Evolutionary conservation across 768 basidiomycete species (phyloP).

Genomic region (Atractiella rhizophila): DNA sequence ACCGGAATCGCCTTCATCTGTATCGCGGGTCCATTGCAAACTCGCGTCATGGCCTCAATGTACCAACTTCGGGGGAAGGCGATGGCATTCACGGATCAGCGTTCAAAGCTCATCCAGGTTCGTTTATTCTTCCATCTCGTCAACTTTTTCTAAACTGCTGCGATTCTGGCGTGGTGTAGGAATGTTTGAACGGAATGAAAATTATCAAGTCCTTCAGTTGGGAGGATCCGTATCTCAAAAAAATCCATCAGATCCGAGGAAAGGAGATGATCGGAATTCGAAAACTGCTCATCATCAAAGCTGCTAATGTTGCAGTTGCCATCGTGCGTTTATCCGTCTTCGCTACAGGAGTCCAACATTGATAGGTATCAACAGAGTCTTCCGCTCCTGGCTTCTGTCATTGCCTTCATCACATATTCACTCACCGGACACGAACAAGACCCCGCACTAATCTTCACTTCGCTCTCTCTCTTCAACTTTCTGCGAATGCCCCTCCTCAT

Average conservation of each 20-base stretch:
- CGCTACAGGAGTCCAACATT: no score
- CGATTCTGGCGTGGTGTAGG: no score
- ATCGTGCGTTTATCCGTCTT: no score
- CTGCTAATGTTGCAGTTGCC: slow-evolving; percentile 3
- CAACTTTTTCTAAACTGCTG: no score
- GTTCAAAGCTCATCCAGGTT: slow-evolving; percentile 66
- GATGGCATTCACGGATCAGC: slow-evolving; percentile 69
- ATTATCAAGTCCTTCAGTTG: slow-evolving; percentile 25
- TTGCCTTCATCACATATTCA: slow-evolving; percentile 42
- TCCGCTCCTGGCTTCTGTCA: slow-evolving; percentile 50
- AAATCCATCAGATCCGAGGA: slow-evolving; percentile 35
- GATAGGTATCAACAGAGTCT: no score
- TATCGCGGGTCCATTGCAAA: slow-evolving; percentile 47
- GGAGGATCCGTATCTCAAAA: slow-evolving; percentile 38
- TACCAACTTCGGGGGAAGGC: slow-evolving; percentile 42
- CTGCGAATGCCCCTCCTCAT: slow-evolving; percentile 36
- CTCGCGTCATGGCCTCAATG: slow-evolving; percentile 44
- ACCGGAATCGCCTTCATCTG: slow-evolving; percentile 40
- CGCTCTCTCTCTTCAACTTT: slow-evolving; percentile 58
- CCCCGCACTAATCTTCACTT: slow-evolving; percentile 52
- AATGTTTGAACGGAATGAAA: slow-evolving; percentile 64
- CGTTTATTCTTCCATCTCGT: no score
- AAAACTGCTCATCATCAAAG: slow-evolving; percentile 13
- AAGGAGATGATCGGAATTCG: slow-evolving; percentile 40
- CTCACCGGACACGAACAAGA: slow-evolving; percentile 40